Percentiles rank a stretch among this genome's conserved stretches.
phyloP scores from a whole-genome alignment of 1,139 yeast genomes.

The Taiozyma sp. region DNA sequence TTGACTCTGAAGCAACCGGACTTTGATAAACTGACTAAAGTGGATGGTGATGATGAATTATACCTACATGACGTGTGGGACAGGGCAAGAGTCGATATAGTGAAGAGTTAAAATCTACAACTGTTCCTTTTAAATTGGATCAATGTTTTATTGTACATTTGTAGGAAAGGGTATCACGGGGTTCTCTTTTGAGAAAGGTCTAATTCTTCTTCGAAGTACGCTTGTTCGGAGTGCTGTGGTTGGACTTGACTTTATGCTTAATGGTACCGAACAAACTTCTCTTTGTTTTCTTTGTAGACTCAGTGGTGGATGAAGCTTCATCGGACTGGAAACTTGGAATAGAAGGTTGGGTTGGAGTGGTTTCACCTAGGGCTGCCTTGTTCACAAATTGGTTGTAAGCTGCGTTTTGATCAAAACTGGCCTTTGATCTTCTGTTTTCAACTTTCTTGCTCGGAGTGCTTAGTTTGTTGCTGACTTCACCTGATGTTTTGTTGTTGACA shows the following conservation, averaged over 20 bases:
- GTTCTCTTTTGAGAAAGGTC: background rate
- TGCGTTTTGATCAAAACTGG: background rate
- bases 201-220: background rate
- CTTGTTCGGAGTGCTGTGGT: background rate
- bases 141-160: background rate
- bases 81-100: constrained; percentile 72
- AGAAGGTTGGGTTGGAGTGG: background rate
- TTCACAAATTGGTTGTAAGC: background rate
- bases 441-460: background rate
- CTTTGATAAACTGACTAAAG: constrained; percentile 26
- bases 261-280: background rate
- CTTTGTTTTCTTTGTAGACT: constrained; percentile 11
- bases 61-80: constrained; percentile 69
- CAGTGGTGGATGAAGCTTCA: constrained; percentile 1
- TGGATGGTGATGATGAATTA: constrained; percentile 35
- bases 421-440: background rate
- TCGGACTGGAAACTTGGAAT: background rate
- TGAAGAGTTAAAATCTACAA: constrained; percentile 31
- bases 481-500: background rate
- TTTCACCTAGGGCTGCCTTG: background rate
- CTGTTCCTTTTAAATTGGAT: background rate
- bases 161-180: background rate
- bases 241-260: background rate
- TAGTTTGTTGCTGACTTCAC: background rate
- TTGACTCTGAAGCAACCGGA: constrained; percentile 49